Base-by-base conservation (phyloP, 2,329 filamentous ascomycete genomes). In the Pleoardoris graminearum region DNA sequence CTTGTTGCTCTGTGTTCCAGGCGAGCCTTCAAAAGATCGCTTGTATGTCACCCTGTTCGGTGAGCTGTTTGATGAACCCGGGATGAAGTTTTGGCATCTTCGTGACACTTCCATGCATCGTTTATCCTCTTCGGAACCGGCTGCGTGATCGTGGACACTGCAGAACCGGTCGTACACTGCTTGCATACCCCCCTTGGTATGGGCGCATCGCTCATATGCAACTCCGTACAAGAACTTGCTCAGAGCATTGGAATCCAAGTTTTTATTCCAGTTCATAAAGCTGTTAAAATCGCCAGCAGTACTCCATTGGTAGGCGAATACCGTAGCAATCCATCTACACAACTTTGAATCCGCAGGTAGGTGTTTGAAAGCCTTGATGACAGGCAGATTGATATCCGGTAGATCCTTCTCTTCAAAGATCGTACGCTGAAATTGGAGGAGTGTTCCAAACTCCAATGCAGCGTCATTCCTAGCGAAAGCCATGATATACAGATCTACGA, bases 291-390 rank as follows among this genome's bases (percentile, higher is more conserved):
- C 35, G 3, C 49, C 30, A 3, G 33, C 21, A 11, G 52, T 60
- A 10, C 21, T 17, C 62, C 60, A 62, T 17, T 57, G 37, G 16
- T 57, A 60, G 16, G 50, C 45, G 22, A 48, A 59, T 1, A 61
- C 16, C 8, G 56, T 54, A n/a, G 48, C 45, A 10, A 63, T 38
- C 62, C 62, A 65, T 7, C 45, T 33, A 29, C 62, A 65, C 7
- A 65, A 51, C 3, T 47, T 46, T 10, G 52, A 39, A 3, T 54
- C 10, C 1, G 35, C 16, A 4, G 53, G 54, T 2, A 65, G 44
- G 33, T 58, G 41, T 23, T 58, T 22, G 30, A 61, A 63, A n/a
- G 54, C 50, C 27, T 44, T 45, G 16, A 54, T 22, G 0, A 39
- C 41, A 1, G n/a, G 14, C 23, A 37, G 25, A 2, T 36, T 10